Percentiles rank a stretch among this genome's conserved stretches.
Conservation (phyloP, 331 rosid genomes). For the Cucumis variabilis region DNA sequence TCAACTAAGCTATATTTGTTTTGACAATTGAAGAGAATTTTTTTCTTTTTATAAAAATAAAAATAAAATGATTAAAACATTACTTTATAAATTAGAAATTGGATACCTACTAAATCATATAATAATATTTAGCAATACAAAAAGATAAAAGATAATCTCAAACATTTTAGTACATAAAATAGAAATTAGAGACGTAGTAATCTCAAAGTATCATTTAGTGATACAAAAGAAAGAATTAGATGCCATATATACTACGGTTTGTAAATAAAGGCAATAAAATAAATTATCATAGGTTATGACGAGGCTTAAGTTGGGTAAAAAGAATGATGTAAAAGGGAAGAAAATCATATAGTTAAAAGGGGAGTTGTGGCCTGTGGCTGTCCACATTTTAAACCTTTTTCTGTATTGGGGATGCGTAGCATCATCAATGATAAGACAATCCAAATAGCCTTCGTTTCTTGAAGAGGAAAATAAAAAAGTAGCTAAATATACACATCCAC, state of each 20-base stretch:
- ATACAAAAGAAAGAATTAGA: conserved; percentile 1
- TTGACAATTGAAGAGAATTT: background rate
- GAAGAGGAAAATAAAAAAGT: background rate
- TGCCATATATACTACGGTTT: background rate
- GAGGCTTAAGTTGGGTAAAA: conserved; percentile 3
- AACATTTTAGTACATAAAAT: background rate
- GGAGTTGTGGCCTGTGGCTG: background rate
- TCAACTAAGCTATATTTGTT: too few relatives aligned
- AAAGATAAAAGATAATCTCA: too few relatives aligned
- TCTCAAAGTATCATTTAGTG: background rate
- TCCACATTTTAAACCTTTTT: background rate
- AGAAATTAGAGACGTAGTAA: background rate
- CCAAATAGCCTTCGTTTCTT: background rate
- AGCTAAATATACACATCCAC: background rate
- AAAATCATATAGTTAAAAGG: background rate
- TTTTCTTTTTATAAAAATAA: too few relatives aligned
- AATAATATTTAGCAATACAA: background rate
- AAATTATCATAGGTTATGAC: background rate
- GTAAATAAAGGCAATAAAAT: background rate
- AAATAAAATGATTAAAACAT: too few relatives aligned
- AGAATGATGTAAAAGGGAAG: conserved; percentile 2
- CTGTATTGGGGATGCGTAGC: background rate
- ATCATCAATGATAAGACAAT: background rate
- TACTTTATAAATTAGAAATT: too few relatives aligned
- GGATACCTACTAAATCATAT: too few relatives aligned